phyloP scores from a whole-genome alignment of 805 yeast species.

The Sungouiella blattae region DNA sequence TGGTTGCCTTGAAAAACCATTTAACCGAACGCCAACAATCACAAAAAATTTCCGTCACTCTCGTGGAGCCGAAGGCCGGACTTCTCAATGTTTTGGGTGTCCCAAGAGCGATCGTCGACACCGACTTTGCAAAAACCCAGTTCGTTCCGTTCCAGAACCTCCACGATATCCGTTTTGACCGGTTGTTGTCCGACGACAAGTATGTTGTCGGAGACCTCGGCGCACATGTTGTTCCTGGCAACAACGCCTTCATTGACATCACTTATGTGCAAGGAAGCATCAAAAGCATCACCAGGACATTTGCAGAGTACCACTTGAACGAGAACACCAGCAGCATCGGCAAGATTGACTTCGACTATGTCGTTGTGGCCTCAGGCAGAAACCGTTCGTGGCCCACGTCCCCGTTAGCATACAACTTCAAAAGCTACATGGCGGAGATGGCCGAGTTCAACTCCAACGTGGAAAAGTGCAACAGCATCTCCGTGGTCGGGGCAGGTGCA shows the following conservation, averaged over 20 bases:
- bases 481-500: conserved; percentile 53
- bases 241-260: conserved; percentile 10
- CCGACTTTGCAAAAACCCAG: conserved; percentile 37
- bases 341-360: conserved; percentile 41
- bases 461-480: conserved; percentile 26
- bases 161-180: conserved; percentile 26
- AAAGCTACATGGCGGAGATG: conserved; percentile 43
- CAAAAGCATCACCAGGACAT: conserved; percentile 19
- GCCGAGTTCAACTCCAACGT: conserved; percentile 26
- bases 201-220: conserved; percentile 15
- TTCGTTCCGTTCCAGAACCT: conserved; percentile 31
- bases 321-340: conserved; percentile 14
- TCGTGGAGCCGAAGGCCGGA: conserved; percentile 40
- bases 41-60: conserved; percentile 25
- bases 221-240: conserved; percentile 7
- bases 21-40: conserved; percentile 14
- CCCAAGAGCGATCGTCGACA: conserved; percentile 37
- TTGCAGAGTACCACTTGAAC: conserved; percentile 26
- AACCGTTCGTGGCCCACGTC: conserved; percentile 53
- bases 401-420: conserved; percentile 41
- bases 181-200: conserved; percentile 23
- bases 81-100: conserved; percentile 38
- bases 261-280: conserved; percentile 35
- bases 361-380: conserved; percentile 47
- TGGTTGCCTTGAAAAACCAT: conserved; percentile 26